Evolutionary conservation across 2,329 filamentous ascomycete species (phyloP).

Genomic region (Venturia nashicola): DNA sequence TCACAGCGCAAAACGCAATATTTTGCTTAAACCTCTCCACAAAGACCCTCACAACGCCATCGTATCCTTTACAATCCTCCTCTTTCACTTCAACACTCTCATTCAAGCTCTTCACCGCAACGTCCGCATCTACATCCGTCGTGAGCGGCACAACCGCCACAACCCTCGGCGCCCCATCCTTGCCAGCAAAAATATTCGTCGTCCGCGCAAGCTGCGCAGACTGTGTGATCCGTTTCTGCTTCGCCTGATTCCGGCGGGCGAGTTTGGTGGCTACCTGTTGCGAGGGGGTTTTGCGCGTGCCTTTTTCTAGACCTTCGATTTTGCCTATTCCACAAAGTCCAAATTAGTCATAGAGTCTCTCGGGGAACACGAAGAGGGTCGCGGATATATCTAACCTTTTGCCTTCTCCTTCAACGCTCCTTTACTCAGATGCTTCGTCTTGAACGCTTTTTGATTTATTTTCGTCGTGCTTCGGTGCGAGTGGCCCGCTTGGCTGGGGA

Average conservation of each 20-base stretch:
- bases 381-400: slow-evolving; percentile 50
- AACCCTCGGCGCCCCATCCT: slow-evolving; percentile 75
- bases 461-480: slow-evolving; percentile 93
- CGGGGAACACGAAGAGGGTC: neutral
- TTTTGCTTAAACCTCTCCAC: slow-evolving; percentile 93
- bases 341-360: neutral
- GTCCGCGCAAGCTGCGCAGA: slow-evolving; percentile 71
- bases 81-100: slow-evolving; percentile 66
- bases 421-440: slow-evolving; percentile 83
- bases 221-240: slow-evolving; percentile 77
- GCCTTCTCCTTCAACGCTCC: slow-evolving; percentile 69
- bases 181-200: slow-evolving; percentile 70
- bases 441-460: slow-evolving; percentile 77
- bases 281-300: slow-evolving; percentile 73
- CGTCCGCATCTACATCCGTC: slow-evolving; percentile 52
- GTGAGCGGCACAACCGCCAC: slow-evolving; percentile 82
- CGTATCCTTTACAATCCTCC: neutral
- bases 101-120: slow-evolving; percentile 60
- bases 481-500: slow-evolving; percentile 44
- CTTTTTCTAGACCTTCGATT: slow-evolving; percentile 57
- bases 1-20: slow-evolving; percentile 68
- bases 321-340: slow-evolving; percentile 46
- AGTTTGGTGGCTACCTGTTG: slow-evolving; percentile 97
- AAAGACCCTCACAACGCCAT: slow-evolving; percentile 47
- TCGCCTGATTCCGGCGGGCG: slow-evolving; percentile 86